These are phyloP conservation scores for Pseudopyrenochaeta lycopersici DNA, from an alignment of 2,329 filamentous ascomycete species.

Conservation along the genomic window DNA sequence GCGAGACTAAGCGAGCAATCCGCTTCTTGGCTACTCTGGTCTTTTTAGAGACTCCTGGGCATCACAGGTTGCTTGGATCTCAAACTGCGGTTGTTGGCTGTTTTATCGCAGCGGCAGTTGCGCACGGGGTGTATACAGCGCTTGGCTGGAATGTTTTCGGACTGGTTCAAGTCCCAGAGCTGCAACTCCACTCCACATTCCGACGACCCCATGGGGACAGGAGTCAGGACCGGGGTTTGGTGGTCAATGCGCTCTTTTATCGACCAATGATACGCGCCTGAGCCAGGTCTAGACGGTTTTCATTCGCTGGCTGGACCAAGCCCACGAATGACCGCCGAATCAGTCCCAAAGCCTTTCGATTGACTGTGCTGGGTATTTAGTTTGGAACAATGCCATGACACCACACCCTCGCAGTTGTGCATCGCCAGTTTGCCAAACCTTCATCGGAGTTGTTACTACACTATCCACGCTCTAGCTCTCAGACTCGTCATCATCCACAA, in stretches of 20 bases:
- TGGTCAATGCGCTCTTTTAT: slow-evolving; percentile 11
- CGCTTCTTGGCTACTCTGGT: too few relatives aligned
- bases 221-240: slow-evolving; percentile 7
- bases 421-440: too few relatives aligned
- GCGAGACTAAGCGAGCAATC: too few relatives aligned
- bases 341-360: background rate
- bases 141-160: slow-evolving; percentile 8
- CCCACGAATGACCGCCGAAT: background rate
- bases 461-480: background rate
- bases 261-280: slow-evolving; percentile 2
- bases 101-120: slow-evolving; percentile 3
- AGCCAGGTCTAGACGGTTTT: background rate
- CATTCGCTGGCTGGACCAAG: slow-evolving; percentile 7
- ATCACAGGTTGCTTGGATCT: slow-evolving; percentile 2
- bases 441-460: too few relatives aligned
- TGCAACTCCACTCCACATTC: slow-evolving; percentile 20
- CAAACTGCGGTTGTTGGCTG: slow-evolving; percentile 1
- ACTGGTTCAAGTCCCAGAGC: slow-evolving; percentile 2
- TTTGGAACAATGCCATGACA: background rate
- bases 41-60: background rate
- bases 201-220: slow-evolving; percentile 21
- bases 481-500: slow-evolving; percentile 14
- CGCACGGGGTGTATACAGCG: slow-evolving; percentile 3
- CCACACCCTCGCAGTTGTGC: too few relatives aligned
- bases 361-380: slow-evolving; percentile 3